phyloP scores from a whole-genome alignment of 306 rosid genomes.

The Vicia faba region DNA sequence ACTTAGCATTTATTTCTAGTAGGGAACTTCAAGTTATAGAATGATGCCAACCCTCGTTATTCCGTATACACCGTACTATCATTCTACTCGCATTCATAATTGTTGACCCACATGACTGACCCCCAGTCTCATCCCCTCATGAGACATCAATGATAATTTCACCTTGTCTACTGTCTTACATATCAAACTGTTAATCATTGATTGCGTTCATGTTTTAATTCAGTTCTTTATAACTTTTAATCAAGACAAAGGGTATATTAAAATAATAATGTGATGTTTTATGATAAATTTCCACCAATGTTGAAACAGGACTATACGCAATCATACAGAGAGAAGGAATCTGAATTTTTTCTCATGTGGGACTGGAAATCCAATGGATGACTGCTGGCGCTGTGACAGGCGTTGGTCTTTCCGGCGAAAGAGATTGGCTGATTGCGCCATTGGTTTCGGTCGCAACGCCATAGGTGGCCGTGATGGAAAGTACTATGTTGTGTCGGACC shows the following conservation, averaged over 20 bases:
- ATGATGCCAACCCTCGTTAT: slow-evolving; percentile 13
- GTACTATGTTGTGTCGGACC: slow-evolving; percentile 69
- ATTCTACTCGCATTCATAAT: slow-evolving; percentile 40
- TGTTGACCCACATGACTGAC: slow-evolving; percentile 36
- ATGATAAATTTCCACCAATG: slow-evolving; percentile 1
- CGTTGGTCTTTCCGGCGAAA: slow-evolving; percentile 73
- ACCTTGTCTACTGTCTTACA: background rate
- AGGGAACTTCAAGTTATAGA: slow-evolving; percentile 26
- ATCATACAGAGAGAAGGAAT: slow-evolving; percentile 68
- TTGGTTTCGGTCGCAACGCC: slow-evolving; percentile 92
- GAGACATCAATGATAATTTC: slow-evolving; percentile 21
- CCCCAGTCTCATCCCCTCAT: slow-evolving; percentile 16
- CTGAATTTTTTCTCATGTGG: slow-evolving; percentile 84
- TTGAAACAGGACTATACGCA: slow-evolving; percentile 64
- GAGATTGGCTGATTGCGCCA: slow-evolving; percentile 70
- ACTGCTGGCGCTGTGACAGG: slow-evolving; percentile 95
- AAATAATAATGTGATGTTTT: background rate
- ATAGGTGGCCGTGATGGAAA: slow-evolving; percentile 87
- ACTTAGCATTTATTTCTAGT: slow-evolving; percentile 43
- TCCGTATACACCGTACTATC: slow-evolving; percentile 73
- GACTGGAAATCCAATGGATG: slow-evolving; percentile 91
- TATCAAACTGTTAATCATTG: slow-evolving; percentile 1
- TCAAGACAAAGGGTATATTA: background rate
- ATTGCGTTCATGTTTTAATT: slow-evolving; percentile 6
- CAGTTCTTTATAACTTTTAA: background rate